phyloP scores from a whole-genome alignment of 208 protist species.

The Strigomonas galati region DNA sequence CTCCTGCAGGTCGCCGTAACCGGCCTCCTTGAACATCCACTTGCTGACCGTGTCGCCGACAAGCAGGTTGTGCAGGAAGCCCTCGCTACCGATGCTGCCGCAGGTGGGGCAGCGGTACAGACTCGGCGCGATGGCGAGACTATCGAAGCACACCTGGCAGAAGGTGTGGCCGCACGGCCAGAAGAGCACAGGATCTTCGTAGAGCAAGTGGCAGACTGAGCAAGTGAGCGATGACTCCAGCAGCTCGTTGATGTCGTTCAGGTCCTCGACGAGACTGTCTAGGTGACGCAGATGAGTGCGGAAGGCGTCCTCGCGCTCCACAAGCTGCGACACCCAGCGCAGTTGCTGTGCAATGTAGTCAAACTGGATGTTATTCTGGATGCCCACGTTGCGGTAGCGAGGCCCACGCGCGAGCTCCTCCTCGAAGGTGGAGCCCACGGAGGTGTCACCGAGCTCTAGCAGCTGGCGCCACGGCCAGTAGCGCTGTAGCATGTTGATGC shows the following conservation, averaged over 20 bases:
- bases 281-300: slow-evolving; percentile 55
- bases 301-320: slow-evolving; percentile 52
- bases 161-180: slow-evolving; percentile 89
- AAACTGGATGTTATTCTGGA: slow-evolving; percentile 83
- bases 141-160: slow-evolving; percentile 73
- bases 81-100: slow-evolving; percentile 84
- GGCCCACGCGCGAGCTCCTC: slow-evolving; percentile 79
- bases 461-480: slow-evolving; percentile 89
- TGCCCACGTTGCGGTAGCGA: slow-evolving; percentile 68
- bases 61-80: slow-evolving; percentile 81
- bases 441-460: slow-evolving; percentile 71
- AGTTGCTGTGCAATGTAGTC: slow-evolving; percentile 79
- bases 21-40: slow-evolving; percentile 89
- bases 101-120: slow-evolving; percentile 81
- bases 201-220: slow-evolving; percentile 70
- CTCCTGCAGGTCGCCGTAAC: slow-evolving; percentile 72
- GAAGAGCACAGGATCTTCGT: slow-evolving; percentile 79
- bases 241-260: slow-evolving; percentile 80
- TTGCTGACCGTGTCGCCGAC: slow-evolving; percentile 78
- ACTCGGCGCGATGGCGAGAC: slow-evolving; percentile 76
- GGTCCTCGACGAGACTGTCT: slow-evolving; percentile 72
- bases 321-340: slow-evolving; percentile 64
- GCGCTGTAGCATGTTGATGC: slow-evolving; percentile 75
- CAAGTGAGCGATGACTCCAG: slow-evolving; percentile 75
- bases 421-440: slow-evolving; percentile 69